These are phyloP conservation scores for Suhomyces panamericanus DNA, from an alignment of 1,139 yeast genomes.

Conservation along the genomic window DNA sequence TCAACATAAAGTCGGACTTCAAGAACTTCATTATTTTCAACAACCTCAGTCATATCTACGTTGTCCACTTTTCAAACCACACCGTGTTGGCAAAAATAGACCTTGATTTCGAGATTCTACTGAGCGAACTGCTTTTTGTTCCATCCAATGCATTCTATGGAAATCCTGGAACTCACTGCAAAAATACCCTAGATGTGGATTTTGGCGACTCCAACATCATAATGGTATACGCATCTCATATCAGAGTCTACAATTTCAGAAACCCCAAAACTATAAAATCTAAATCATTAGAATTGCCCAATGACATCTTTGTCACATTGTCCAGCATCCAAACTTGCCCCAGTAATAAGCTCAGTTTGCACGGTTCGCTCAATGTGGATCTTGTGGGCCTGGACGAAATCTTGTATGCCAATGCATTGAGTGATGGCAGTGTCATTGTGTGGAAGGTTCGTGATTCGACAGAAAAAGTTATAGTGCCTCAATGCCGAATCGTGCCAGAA, in stretches of 20 bases:
- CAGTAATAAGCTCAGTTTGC: slow-evolving; percentile 1
- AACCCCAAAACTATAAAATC: slow-evolving; percentile 7
- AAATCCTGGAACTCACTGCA: slow-evolving; percentile 7
- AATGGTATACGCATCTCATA: slow-evolving; percentile 24
- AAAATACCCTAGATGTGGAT: slow-evolving; percentile 45
- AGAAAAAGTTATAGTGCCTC: slow-evolving; percentile 20
- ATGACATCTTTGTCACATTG: slow-evolving; percentile 20
- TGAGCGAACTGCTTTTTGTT: slow-evolving; percentile 11
- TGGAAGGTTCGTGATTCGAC: slow-evolving; percentile 37
- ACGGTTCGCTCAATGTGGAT: slow-evolving; percentile 4
- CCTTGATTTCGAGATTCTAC: slow-evolving; percentile 16
- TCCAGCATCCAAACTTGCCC: slow-evolving; percentile 22
- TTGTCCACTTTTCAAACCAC: slow-evolving; percentile 24
- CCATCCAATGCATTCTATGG: slow-evolving; percentile 11
- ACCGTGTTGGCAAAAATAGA: slow-evolving; percentile 15
- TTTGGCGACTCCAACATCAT: slow-evolving; percentile 50
- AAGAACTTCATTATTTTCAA: slow-evolving; percentile 26
- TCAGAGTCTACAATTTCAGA: slow-evolving; percentile 31
- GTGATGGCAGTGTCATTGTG: slow-evolving; percentile 40
- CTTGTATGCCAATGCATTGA: slow-evolving; percentile 43
- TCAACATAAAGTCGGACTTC: slow-evolving; percentile 35
- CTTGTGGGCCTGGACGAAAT: slow-evolving; percentile 59
- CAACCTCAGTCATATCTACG: slow-evolving; percentile 20
- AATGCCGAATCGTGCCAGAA: slow-evolving; percentile 23
- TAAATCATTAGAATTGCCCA: slow-evolving; percentile 14